Evolutionary conservation across 2,329 filamentous ascomycete species (phyloP).

Genomic region (Penicillium fuscoglaucum): DNA sequence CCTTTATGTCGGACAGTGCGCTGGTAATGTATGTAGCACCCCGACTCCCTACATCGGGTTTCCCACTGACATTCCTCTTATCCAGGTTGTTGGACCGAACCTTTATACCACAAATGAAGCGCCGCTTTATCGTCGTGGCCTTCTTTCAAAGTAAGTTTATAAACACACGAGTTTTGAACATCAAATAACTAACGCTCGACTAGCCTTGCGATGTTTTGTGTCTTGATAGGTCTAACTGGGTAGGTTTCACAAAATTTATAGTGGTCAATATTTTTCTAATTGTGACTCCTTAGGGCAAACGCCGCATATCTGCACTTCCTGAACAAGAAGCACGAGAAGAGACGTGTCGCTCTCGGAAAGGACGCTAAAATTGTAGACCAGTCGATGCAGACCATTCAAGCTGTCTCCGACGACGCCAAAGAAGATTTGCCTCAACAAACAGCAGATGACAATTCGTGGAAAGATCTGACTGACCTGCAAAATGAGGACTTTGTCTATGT

Average conservation of each 20-base stretch:
- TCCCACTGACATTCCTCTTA: neutral
- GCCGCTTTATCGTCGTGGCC: conserved; percentile 58
- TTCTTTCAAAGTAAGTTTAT: conserved; percentile 54
- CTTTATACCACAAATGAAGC: conserved; percentile 63
- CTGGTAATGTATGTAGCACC: conserved; percentile 54
- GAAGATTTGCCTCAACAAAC: conserved; percentile 31
- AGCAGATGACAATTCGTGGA: conserved; percentile 53
- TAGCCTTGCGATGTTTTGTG: conserved; percentile 59
- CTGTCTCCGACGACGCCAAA: conserved; percentile 25
- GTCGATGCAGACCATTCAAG: conserved; percentile 54
- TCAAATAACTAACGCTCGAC: conserved; percentile 9
- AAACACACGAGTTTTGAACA: neutral
- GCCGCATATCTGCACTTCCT: conserved; percentile 54
- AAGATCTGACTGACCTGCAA: conserved; percentile 60
- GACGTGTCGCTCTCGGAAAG: conserved; percentile 61
- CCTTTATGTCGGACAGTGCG: conserved; percentile 65
- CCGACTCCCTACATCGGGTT: too few species aligned
- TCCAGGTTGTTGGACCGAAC: conserved; percentile 60
- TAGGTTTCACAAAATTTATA: conserved; percentile 22
- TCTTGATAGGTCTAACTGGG: conserved; percentile 56
- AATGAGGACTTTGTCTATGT: conserved; percentile 67
- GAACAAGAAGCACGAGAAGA: conserved; percentile 57
- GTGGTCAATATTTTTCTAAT: neutral
- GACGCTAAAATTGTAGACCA: conserved; percentile 58
- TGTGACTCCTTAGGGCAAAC: conserved; percentile 29